A percentile compares a stretch with the other conserved stretches of the same genome.
phyloP scores from a whole-genome alignment of 116 monocot species.

The Dioscorea cayenensis region DNA sequence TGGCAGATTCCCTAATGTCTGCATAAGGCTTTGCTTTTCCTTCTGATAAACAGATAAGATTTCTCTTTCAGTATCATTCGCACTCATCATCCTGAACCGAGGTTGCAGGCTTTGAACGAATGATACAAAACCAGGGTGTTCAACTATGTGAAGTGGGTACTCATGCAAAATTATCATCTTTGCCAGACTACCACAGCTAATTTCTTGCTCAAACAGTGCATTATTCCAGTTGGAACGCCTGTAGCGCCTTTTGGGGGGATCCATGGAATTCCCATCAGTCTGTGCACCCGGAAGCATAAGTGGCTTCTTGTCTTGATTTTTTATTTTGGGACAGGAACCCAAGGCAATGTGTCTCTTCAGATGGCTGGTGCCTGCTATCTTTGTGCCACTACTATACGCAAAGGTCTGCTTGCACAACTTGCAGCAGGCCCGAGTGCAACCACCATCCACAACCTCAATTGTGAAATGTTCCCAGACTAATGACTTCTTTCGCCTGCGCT shows the following conservation, averaged over 20 bases:
- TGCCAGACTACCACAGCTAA: constrained; percentile 50
- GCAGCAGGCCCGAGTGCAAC: constrained; percentile 75
- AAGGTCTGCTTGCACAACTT: constrained; percentile 97
- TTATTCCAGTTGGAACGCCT: constrained; percentile 30
- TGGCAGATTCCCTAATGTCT: constrained; percentile 34
- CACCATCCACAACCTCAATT: constrained; percentile 57
- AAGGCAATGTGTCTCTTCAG: constrained; percentile 82
- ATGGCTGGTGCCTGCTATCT: constrained; percentile 96
- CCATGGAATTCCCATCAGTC: constrained; percentile 32
- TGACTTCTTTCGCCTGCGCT: constrained; percentile 81
- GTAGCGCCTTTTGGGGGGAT: constrained; percentile 64
- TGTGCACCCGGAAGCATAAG: constrained; percentile 35
- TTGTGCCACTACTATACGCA: constrained; percentile 89
- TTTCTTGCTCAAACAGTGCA: constrained; percentile 68
- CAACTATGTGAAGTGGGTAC: constrained; percentile 79
- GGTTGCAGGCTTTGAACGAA: constrained; percentile 81
- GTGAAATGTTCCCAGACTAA: constrained; percentile 95
- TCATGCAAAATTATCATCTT: constrained; percentile 88
- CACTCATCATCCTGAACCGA: constrained; percentile 51
- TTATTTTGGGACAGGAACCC: constrained; percentile 72
- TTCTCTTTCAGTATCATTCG: constrained; percentile 42
- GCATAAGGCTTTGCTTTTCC: constrained; percentile 50
- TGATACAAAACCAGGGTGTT: constrained; percentile 51
- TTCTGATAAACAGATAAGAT: constrained; percentile 56
- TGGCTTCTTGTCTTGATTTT: constrained; percentile 36